Evolutionary conservation across 177 flowering plant species (phyloP).

Genomic region (Vitis hybrid): DNA sequence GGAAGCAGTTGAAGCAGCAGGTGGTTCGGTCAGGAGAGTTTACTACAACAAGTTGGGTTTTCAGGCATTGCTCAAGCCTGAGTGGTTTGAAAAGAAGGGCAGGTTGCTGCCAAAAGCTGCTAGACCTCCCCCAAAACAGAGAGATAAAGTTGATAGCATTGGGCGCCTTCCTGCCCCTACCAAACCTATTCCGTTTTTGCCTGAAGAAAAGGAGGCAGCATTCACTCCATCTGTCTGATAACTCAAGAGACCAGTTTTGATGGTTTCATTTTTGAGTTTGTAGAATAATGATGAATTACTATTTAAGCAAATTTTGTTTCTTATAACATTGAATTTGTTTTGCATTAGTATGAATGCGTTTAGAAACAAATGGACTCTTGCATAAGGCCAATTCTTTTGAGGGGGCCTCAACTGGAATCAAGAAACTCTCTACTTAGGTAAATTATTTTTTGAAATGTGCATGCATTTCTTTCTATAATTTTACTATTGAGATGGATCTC

Average conservation of each 20-base stretch:
- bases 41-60: slow-evolving; percentile 90
- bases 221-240: slow-evolving; percentile 13
- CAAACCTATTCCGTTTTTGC: slow-evolving; percentile 76
- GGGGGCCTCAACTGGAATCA: no score
- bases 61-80: slow-evolving; percentile 84
- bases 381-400: no score
- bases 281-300: background rate
- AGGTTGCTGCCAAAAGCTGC: slow-evolving; percentile 86
- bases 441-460: no score
- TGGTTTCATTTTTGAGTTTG: background rate
- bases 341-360: no score
- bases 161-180: slow-evolving; percentile 97
- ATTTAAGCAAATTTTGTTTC: background rate
- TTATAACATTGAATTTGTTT: background rate
- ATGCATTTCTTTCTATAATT: no score
- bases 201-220: slow-evolving; percentile 34
- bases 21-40: slow-evolving; percentile 91
- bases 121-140: slow-evolving; percentile 86
- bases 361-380: no score
- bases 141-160: slow-evolving; percentile 87
- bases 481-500: no score
- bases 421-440: no score
- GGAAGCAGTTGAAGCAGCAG: slow-evolving; percentile 89
- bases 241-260: background rate
- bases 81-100: slow-evolving; percentile 96